phyloP scores from a whole-genome alignment of 306 rosid species.

The Rubus idaeus region DNA sequence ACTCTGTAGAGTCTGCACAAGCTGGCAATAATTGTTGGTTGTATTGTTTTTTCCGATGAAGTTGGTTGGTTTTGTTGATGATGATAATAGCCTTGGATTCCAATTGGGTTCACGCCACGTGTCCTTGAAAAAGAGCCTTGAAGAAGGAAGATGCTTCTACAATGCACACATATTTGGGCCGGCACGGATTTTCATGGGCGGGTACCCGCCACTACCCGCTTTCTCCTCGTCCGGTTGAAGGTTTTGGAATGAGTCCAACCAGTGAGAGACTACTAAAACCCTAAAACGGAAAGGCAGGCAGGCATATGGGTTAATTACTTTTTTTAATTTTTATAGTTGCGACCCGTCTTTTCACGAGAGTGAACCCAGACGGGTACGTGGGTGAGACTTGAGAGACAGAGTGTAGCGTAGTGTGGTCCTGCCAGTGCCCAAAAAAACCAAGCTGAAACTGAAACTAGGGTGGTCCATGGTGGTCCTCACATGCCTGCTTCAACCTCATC shows the following conservation, averaged over 20 bases:
- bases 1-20: neutral
- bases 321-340: neutral
- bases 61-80: neutral
- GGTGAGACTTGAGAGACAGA: too few species aligned
- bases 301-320: neutral
- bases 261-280: neutral
- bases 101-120: neutral
- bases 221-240: too few species aligned
- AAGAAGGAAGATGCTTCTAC: neutral
- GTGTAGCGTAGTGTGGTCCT: neutral
- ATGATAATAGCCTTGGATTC: slow-evolving; percentile 3
- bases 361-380: neutral
- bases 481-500: neutral
- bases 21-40: neutral
- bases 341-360: slow-evolving; percentile 1
- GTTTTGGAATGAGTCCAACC: neutral
- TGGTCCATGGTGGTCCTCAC: slow-evolving; percentile 7
- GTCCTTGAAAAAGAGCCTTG: neutral
- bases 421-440: neutral
- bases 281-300: neutral
- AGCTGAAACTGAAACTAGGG: neutral
- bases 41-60: too few species aligned
- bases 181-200: neutral
- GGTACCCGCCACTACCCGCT: too few species aligned
- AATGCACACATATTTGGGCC: neutral